A percentile compares a stretch with the other conserved stretches of the same genome.
Conservation (phyloP, 2,329 filamentous ascomycete genomes). For the Podosphaera aphanis region DNA sequence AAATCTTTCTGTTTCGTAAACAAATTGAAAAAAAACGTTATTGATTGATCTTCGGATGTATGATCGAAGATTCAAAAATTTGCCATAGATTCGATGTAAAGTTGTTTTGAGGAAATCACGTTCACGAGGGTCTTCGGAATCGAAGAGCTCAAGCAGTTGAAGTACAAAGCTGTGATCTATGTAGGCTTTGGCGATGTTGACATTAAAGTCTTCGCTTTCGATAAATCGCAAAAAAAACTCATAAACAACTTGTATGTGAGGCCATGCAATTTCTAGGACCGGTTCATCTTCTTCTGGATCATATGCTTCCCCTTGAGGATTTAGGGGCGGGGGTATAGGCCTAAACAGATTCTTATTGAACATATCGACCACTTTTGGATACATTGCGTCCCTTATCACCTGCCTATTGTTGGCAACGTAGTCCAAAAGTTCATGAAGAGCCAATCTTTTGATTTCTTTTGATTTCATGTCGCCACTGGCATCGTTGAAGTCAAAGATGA, state of each 20-base stretch:
- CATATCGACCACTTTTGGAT: conserved; percentile 95
- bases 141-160: conserved; percentile 88
- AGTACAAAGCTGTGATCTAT: conserved; percentile 97
- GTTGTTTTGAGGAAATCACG: conserved; percentile 97
- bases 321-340: conserved; percentile 88
- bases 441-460: conserved; percentile 95
- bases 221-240: conserved; percentile 98
- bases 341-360: conserved; percentile 97
- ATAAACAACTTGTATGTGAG: conserved; percentile 97
- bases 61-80: conserved; percentile 90
- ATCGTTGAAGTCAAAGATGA: conserved; percentile 99
- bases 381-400: conserved; percentile 98
- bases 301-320: conserved; percentile 92
- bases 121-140: conserved; percentile 91
- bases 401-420: conserved; percentile 97
- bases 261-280: conserved; percentile 94
- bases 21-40: conserved; percentile 99
- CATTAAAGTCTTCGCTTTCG: conserved; percentile 98
- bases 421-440: conserved; percentile 84
- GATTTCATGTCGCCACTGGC: conserved; percentile 97
- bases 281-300: conserved; percentile 97
- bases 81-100: conserved; percentile 91
- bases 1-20: conserved; percentile 94
- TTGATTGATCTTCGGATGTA: conserved; percentile 98
- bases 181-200: conserved; percentile 95